Evolutionary conservation across 495 filamentous ascomycete genomes (phyloP).

Genomic region (Aspergillus coremiiformis): DNA sequence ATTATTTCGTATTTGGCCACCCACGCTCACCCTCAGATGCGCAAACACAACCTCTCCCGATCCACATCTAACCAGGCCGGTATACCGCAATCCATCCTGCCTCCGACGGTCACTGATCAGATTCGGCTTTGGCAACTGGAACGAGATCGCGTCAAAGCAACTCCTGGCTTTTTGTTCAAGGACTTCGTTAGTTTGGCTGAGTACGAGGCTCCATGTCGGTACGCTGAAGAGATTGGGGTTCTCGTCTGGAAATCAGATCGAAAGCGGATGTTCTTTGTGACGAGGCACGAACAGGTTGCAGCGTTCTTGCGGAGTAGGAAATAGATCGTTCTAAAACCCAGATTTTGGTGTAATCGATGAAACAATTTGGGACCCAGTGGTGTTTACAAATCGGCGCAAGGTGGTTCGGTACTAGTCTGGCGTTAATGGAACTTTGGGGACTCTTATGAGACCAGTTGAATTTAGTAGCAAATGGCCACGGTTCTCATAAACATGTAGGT

Average conservation of each 20-base stretch:
- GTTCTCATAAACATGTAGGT: not conserved
- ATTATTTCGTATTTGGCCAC: conserved; percentile 82
- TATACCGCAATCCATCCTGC: conserved; percentile 55
- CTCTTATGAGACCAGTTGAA: not conserved
- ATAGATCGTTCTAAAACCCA: conserved; percentile 1
- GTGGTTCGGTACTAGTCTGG: not conserved
- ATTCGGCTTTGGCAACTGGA: conserved; percentile 97
- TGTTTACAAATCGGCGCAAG: not conserved
- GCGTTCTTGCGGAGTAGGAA: conserved; percentile 64
- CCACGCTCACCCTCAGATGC: conserved; percentile 90
- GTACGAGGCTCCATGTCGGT: conserved; percentile 64
- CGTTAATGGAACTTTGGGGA: not conserved
- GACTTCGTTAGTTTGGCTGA: conserved; percentile 73
- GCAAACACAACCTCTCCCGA: conserved; percentile 50
- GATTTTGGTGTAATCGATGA: not conserved
- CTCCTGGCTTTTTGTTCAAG: conserved; percentile 76
- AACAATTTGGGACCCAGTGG: not conserved
- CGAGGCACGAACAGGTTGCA: conserved; percentile 72
- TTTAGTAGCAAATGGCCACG: not conserved
- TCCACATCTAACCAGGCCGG: conserved; percentile 34
- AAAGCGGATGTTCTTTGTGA: conserved; percentile 81
- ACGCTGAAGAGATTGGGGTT: conserved; percentile 91
- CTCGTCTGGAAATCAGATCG: conserved; percentile 75
- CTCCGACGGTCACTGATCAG: conserved; percentile 94
- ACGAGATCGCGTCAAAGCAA: conserved; percentile 81